These are phyloP conservation scores for Moesziomyces sp. DNA, from an alignment of 1,284 basidiomycete genomes.

Conservation along the genomic window DNA sequence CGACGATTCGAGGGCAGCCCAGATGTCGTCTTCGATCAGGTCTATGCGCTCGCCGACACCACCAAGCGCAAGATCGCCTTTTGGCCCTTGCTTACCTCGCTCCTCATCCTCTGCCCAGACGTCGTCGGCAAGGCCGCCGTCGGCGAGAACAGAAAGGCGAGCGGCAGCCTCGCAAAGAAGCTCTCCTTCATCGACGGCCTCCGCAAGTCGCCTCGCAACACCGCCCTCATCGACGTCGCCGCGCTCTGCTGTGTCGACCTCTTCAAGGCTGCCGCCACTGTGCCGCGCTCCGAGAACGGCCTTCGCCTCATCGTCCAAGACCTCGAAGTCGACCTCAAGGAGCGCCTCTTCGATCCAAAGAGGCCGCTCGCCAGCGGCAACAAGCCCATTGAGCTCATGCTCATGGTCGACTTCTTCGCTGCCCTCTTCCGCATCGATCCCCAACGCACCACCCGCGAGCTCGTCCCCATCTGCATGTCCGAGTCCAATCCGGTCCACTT, in stretches of 20 bases:
- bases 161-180: conserved; percentile 69
- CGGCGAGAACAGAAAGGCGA: conserved; percentile 65
- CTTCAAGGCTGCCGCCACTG: conserved; percentile 80
- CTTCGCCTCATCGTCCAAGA: conserved; percentile 74
- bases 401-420: conserved; percentile 63
- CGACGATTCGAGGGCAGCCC: conserved; percentile 65
- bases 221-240: conserved; percentile 73
- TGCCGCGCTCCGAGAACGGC: conserved; percentile 74
- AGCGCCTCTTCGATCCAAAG: conserved; percentile 59
- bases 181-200: conserved; percentile 69
- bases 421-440: conserved; percentile 65
- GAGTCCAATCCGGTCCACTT: conserved; percentile 51
- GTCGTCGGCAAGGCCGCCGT: conserved; percentile 72
- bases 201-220: conserved; percentile 55
- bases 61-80: conserved; percentile 73
- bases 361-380: conserved; percentile 46
- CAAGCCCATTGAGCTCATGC: conserved; percentile 54
- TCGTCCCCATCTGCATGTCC: conserved; percentile 55
- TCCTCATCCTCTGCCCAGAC: conserved; percentile 83
- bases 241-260: conserved; percentile 83
- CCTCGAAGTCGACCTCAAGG: conserved; percentile 56
- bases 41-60: conserved; percentile 66
- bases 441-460: conserved; percentile 45
- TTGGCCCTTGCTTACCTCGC: conserved; percentile 83
- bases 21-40: conserved; percentile 66